A percentile compares a stretch with the other conserved stretches of the same genome.
These are phyloP conservation scores for Proteromonas lacertae DNA, from an alignment of 352 stramenopile species.

Conservation along the genomic window DNA sequence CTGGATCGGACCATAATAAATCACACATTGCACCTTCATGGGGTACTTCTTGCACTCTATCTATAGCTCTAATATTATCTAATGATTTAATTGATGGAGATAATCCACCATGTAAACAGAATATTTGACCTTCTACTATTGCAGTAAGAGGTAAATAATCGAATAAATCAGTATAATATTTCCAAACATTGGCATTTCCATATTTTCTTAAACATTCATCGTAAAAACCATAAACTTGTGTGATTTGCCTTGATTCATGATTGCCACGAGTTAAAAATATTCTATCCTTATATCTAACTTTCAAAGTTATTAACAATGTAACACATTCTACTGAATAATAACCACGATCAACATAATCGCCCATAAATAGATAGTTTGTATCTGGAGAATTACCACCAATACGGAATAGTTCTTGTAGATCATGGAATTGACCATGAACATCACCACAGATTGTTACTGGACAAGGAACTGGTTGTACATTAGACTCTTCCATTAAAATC, in stretches of 20 bases:
- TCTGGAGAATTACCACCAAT: constrained; percentile 43
- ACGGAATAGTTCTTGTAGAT: constrained; percentile 76
- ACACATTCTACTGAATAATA: no score
- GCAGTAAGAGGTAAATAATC: constrained; percentile 51
- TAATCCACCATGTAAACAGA: constrained; percentile 23
- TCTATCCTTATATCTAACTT: constrained; percentile 59
- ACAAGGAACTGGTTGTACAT: constrained; percentile 70
- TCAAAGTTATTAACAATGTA: constrained; percentile 66
- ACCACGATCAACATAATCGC: no score
- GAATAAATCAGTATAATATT: constrained; percentile 46
- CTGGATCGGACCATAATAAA: constrained; percentile 81
- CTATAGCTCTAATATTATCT: constrained; percentile 62
- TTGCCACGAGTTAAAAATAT: constrained; percentile 52
- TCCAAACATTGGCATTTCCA: constrained; percentile 95
- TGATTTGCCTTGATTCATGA: constrained; percentile 73
- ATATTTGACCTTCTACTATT: constrained; percentile 67
- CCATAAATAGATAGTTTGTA: constrained; percentile 94
- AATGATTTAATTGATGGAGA: constrained; percentile 46
- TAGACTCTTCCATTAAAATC: constrained; percentile 77
- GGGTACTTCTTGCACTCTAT: no score
- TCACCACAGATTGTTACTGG: constrained; percentile 90
- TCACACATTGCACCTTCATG: constrained; percentile 88
- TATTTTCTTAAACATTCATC: no score
- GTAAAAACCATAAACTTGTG: no score
- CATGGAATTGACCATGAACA: constrained; percentile 87